phyloP scores from a whole-genome alignment of 176 grass and related monocot genomes.

The Oryza officinalis region DNA sequence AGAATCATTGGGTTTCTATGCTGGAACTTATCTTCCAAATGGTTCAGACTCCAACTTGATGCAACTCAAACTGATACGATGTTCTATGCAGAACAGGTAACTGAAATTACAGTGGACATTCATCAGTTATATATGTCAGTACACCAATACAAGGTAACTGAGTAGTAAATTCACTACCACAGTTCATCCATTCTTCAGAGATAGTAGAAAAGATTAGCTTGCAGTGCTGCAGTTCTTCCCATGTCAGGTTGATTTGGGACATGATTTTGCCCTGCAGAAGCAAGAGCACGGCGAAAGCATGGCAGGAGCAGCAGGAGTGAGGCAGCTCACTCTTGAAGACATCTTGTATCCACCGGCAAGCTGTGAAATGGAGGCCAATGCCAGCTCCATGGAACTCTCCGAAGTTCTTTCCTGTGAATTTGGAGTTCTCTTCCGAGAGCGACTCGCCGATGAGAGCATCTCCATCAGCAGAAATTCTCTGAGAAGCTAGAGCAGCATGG shows the following conservation, averaged over 20 bases:
- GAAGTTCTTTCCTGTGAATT: constrained; percentile 42
- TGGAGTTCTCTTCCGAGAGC: constrained; percentile 10
- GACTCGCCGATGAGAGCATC: background rate
- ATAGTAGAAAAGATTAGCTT: constrained; percentile 9
- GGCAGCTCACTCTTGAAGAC: constrained; percentile 31
- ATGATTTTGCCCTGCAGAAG: constrained; percentile 34
- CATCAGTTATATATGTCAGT: background rate
- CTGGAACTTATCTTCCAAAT: no score
- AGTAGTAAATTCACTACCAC: background rate
- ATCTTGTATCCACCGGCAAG: constrained; percentile 33
- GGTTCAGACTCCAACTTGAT: no score
- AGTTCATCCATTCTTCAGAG: background rate
- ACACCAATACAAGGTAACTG: background rate
- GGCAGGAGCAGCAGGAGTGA: background rate
- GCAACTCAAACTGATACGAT: constrained; percentile 1
- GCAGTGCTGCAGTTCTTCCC: constrained; percentile 7
- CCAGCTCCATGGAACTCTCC: constrained; percentile 29
- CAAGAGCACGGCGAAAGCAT: background rate
- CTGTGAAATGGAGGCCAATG: constrained; percentile 18
- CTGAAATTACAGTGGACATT: constrained; percentile 26
- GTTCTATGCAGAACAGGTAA: constrained; percentile 20
- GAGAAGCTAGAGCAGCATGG: background rate
- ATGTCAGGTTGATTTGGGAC: constrained; percentile 19
- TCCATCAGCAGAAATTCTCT: constrained; percentile 22
- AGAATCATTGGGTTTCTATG: no score